Evolutionary conservation across 495 filamentous ascomycete genomes (phyloP), one percentile per base, ranked within the genome.

Genomic region (Aspergillus heteromorphus): DNA sequence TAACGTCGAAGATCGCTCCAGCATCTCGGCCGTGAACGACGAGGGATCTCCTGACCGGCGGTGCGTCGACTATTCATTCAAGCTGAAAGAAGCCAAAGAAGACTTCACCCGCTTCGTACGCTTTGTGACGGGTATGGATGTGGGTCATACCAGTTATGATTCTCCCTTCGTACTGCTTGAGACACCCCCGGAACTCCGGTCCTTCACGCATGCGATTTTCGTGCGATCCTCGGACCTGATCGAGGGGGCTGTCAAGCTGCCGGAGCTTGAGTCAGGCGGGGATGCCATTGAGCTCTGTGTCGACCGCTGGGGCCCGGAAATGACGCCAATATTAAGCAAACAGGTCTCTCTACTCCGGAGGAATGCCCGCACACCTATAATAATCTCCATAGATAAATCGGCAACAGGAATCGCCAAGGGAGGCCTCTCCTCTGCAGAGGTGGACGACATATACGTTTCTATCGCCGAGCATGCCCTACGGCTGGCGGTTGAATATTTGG

Each of bases 281-380:
- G 88, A 92, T 71, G 86, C 81, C 11, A 80, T 92, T 34, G 87
- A 92, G 63, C 67, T 91, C 0, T 83, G 85, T 40, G 77, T 89
- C 38, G 86, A 89, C 60, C 73, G 79, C 60, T 85, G 84, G 82
- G 27, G 61, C 55, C 58, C 79, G 65, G 65, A 69, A 65, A 63
- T 74, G 72, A 55, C 75, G 65, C 65, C 60, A 65, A 56, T 62
- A 23, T 62, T 78, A 55, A 69, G 72, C 58, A 71, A 74, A 60
- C 65, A 76, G 45, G 70, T 80, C 21, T 65, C 73, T 60, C 59
- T 71, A 45, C 62, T 79, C 61, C 61, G 76, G 53, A 63, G 87
- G 56, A 84, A 84, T 53, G 70, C 86, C 0, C 80, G 83, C 25
- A 65, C 84, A 4, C 87, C 88, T 0, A 82, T 92, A 20, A 85